phyloP scores from a whole-genome alignment of 2,329 filamentous ascomycete genomes.

The Torrubiella hemipterigena region DNA sequence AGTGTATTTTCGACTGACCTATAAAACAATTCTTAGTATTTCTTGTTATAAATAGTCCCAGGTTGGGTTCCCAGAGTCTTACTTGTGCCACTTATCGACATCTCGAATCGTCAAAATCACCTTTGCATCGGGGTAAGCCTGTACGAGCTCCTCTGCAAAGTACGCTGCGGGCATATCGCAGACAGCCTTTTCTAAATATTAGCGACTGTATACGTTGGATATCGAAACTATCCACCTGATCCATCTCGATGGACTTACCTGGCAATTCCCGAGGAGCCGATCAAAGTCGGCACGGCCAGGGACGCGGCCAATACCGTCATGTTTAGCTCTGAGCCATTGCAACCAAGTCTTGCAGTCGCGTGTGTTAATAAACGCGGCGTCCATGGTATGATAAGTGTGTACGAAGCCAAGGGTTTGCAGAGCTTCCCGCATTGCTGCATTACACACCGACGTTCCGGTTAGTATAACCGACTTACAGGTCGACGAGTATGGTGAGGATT shows the following conservation, averaged over 20 bases:
- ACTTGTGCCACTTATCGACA: conserved; percentile 50
- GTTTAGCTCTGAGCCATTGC: conserved; percentile 3
- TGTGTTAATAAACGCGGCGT: conserved; percentile 1
- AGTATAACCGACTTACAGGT: background rate
- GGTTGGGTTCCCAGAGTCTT: too few relatives aligned
- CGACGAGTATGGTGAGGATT: too few relatives aligned
- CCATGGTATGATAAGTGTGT: conserved; percentile 5
- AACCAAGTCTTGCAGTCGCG: conserved; percentile 3
- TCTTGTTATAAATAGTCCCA: too few relatives aligned
- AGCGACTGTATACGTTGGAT: too few relatives aligned
- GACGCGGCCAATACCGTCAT: conserved; percentile 3
- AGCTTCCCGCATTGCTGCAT: conserved; percentile 3
- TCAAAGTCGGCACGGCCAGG: conserved; percentile 5
- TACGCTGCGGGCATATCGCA: conserved; percentile 58
- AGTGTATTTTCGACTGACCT: too few relatives aligned
- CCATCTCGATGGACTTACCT: too few relatives aligned
- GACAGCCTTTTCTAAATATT: too few relatives aligned
- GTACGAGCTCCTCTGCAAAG: conserved; percentile 58
- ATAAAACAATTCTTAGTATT: too few relatives aligned
- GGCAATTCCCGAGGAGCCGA: conserved; percentile 2
- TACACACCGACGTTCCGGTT: background rate
- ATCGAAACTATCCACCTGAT: too few relatives aligned
- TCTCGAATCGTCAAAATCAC: conserved; percentile 56
- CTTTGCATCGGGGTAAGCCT: conserved; percentile 62
- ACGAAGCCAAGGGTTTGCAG: conserved; percentile 1